phyloP scores from a whole-genome alignment of 176 grass and related monocot genomes.

The Oryza meridionalis region DNA sequence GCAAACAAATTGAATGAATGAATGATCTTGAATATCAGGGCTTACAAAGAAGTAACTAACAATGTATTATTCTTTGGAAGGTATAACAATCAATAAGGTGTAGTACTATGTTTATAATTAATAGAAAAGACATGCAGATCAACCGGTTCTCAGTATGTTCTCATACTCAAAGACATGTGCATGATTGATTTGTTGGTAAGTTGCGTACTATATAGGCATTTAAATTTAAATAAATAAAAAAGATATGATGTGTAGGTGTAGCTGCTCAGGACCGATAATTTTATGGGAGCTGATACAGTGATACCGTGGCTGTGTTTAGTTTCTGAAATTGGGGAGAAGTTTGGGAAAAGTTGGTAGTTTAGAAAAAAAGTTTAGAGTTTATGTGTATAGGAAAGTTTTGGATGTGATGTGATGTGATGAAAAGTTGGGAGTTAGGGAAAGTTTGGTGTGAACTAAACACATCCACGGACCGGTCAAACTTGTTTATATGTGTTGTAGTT shows the following conservation, averaged over 20 bases:
- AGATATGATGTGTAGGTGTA: constrained; percentile 23
- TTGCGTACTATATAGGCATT: not conserved
- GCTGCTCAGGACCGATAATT: not conserved
- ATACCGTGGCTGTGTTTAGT: not conserved
- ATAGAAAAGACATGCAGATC: constrained; percentile 33
- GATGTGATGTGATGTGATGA: no score
- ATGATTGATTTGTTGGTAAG: constrained; percentile 13
- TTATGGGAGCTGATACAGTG: constrained; percentile 12
- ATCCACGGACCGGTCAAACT: not conserved
- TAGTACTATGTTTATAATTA: constrained; percentile 27
- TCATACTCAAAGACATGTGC: constrained; percentile 17
- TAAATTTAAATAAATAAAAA: not conserved
- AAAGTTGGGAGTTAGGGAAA: no score
- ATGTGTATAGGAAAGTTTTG: no score
- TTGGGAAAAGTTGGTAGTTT: no score
- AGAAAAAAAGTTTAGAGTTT: no score
- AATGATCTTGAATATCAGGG: constrained; percentile 20
- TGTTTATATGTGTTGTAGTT: not conserved
- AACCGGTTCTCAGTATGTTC: constrained; percentile 13
- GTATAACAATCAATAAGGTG: constrained; percentile 25
- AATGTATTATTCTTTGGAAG: no score
- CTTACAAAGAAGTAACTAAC: constrained; percentile 2
- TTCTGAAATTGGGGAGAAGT: no score
- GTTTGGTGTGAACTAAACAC: no score
- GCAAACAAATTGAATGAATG: constrained; percentile 22